These are phyloP conservation scores for Aspergillus bridgeri DNA, from an alignment of 495 filamentous ascomycete genomes.

Conservation along the genomic window DNA sequence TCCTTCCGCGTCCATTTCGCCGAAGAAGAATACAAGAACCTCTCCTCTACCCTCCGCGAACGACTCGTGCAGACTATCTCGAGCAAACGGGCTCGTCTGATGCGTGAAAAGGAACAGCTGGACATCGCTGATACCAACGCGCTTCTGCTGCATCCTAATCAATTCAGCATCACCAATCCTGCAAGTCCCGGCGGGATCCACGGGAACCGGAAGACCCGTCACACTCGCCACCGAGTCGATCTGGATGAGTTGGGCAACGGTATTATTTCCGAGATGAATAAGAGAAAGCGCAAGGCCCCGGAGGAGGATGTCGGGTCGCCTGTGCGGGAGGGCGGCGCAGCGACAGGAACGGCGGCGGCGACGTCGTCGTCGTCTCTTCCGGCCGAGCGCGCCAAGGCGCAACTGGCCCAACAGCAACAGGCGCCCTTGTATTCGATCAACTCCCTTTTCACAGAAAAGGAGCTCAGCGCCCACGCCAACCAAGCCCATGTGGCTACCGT, in stretches of 20 bases:
- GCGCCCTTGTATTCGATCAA: slow-evolving; percentile 72
- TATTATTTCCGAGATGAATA: slow-evolving; percentile 57
- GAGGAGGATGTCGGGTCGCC: slow-evolving; percentile 74
- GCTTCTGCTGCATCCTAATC: slow-evolving; percentile 84
- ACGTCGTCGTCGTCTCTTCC: slow-evolving; percentile 41
- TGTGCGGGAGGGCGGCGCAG: slow-evolving; percentile 41
- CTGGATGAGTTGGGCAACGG: slow-evolving; percentile 70
- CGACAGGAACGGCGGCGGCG: not conserved
- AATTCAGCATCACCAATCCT: slow-evolving; percentile 80
- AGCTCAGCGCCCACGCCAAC: slow-evolving; percentile 73
- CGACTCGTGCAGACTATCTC: slow-evolving; percentile 76
- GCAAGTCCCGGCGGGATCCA: slow-evolving; percentile 77
- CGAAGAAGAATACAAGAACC: slow-evolving; percentile 71
- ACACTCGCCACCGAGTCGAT: slow-evolving; percentile 77
- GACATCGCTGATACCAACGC: slow-evolving; percentile 88
- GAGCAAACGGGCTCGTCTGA: slow-evolving; percentile 69
- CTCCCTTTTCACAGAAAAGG: slow-evolving; percentile 91
- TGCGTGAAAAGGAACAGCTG: slow-evolving; percentile 82
- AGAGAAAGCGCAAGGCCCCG: slow-evolving; percentile 72
- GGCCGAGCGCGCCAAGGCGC: slow-evolving; percentile 42
- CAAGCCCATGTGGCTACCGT: slow-evolving; percentile 64
- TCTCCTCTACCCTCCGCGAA: slow-evolving; percentile 77
- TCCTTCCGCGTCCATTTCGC: slow-evolving; percentile 64
- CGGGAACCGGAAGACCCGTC: slow-evolving; percentile 75
- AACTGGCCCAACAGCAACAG: slow-evolving; percentile 37